These are phyloP conservation scores for Trypanosoma lewisi DNA, from an alignment of 208 protist genomes.

Conservation along the genomic window DNA sequence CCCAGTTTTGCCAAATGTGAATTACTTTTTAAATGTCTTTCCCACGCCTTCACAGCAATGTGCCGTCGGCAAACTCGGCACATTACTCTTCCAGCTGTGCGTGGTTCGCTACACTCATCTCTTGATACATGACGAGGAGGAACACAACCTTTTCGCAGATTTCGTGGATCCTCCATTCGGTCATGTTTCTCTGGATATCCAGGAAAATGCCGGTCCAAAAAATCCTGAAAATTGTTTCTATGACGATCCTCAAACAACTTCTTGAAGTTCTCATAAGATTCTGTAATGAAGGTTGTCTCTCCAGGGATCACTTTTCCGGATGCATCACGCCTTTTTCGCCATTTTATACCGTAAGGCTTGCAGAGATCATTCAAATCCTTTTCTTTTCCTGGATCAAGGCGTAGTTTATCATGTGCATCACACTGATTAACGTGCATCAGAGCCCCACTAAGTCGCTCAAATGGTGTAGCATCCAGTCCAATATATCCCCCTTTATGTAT, in stretches of 20 bases:
- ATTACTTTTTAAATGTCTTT: conserved; percentile 38
- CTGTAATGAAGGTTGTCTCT: conserved; percentile 59
- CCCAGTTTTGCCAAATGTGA: conserved; percentile 23
- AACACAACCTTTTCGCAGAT: conserved; percentile 47
- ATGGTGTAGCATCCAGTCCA: conserved; percentile 73
- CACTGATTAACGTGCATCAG: conserved; percentile 82
- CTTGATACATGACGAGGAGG: conserved; percentile 47
- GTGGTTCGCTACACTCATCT: conserved; percentile 13
- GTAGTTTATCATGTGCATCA: conserved; percentile 40
- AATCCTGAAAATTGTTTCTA: conserved; percentile 41
- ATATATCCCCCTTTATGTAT: conserved; percentile 82
- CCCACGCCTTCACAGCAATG: conserved; percentile 46
- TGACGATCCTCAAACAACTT: conserved; percentile 31
- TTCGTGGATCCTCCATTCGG: conserved; percentile 65
- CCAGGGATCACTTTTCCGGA: conserved; percentile 38
- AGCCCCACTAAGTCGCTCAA: conserved; percentile 59
- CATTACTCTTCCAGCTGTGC: conserved; percentile 40
- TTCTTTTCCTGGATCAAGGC: conserved; percentile 47
- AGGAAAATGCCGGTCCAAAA: conserved; percentile 58
- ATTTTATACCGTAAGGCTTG: conserved; percentile 42
- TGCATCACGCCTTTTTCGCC: conserved; percentile 57
- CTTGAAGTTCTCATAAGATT: conserved; percentile 65
- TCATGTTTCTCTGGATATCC: conserved; percentile 72
- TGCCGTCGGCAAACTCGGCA: conserved; percentile 65
- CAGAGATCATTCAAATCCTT: conserved; percentile 52